phyloP scores from a whole-genome alignment of 2,329 filamentous ascomycete genomes.

The Lasiodiplodia gonubiensis region DNA sequence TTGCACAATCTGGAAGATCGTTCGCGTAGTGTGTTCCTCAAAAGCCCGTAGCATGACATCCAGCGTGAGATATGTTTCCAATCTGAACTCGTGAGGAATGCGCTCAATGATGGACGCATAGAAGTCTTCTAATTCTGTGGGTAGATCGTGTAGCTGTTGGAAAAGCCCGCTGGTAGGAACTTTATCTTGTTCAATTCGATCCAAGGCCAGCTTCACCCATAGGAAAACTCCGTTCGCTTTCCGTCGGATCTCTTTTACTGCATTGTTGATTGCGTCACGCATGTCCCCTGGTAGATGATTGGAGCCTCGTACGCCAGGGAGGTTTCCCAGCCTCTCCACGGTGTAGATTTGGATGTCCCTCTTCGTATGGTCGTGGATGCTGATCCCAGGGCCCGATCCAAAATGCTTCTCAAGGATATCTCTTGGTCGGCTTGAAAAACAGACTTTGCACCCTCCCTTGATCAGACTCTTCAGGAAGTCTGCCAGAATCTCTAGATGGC shows the following conservation, averaged over 20 bases:
- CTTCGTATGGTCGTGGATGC: slow-evolving; percentile 30
- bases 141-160: not conserved
- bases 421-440: slow-evolving; percentile 31
- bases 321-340: not conserved
- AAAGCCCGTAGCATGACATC: not conserved
- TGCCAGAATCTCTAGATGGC: not conserved
- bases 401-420: slow-evolving; percentile 30
- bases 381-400: slow-evolving; percentile 1
- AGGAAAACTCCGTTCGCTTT: slow-evolving; percentile 27
- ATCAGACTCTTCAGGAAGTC: not conserved
- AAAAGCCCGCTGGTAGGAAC: not conserved
- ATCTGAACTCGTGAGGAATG: not conserved
- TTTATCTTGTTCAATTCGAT: not conserved
- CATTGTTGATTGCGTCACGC: not conserved
- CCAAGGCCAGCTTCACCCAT: slow-evolving; percentile 23
- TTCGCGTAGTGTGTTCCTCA: too few species aligned
- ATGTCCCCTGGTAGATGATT: not conserved
- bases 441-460: not conserved
- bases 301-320: not conserved
- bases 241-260: not conserved
- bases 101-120: slow-evolving; percentile 1
- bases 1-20: too few species aligned
- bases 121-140: not conserved
- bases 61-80: not conserved
- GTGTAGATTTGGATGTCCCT: slow-evolving; percentile 30